phyloP scores from a whole-genome alignment of 805 yeast genomes.

The Yarrowia yakushimensis region DNA sequence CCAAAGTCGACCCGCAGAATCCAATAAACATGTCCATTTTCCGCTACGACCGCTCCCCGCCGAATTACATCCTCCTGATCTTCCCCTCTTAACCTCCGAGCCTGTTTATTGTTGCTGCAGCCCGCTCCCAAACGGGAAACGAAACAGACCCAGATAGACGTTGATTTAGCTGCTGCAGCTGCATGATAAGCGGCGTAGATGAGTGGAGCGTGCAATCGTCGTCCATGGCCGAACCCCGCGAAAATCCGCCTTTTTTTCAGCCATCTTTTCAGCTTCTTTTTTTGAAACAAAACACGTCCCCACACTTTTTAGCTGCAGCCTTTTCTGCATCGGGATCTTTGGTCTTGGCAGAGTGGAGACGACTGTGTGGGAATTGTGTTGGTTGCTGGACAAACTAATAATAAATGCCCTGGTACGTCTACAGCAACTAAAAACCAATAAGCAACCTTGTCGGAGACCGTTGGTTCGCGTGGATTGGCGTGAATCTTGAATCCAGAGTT shows the following conservation, averaged over 20 bases:
- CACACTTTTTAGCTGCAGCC: slow-evolving; percentile 1
- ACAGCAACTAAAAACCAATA: too few relatives aligned
- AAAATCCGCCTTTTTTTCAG: too few relatives aligned
- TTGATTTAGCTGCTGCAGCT: background rate
- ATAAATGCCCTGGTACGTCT: too few relatives aligned
- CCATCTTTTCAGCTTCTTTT: too few relatives aligned
- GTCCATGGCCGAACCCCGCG: too few relatives aligned
- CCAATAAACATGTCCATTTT: background rate
- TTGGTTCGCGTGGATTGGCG: too few relatives aligned
- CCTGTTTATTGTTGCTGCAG: slow-evolving; percentile 16
- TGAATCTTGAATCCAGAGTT: too few relatives aligned
- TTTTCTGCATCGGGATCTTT: background rate
- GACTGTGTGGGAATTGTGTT: too few relatives aligned
- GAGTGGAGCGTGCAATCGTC: too few relatives aligned
- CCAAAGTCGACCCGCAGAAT: too few relatives aligned
- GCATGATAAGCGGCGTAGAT: background rate
- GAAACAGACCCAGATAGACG: background rate
- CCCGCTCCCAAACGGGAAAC: background rate
- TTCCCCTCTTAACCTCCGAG: background rate
- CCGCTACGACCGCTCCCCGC: background rate
- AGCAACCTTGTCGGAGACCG: too few relatives aligned
- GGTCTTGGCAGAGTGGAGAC: background rate
- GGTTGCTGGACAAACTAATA: too few relatives aligned
- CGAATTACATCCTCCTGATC: background rate
- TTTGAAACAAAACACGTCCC: background rate